phyloP scores from a whole-genome alignment of 2,329 filamentous ascomycete species.

The Penicillium olsonii region DNA sequence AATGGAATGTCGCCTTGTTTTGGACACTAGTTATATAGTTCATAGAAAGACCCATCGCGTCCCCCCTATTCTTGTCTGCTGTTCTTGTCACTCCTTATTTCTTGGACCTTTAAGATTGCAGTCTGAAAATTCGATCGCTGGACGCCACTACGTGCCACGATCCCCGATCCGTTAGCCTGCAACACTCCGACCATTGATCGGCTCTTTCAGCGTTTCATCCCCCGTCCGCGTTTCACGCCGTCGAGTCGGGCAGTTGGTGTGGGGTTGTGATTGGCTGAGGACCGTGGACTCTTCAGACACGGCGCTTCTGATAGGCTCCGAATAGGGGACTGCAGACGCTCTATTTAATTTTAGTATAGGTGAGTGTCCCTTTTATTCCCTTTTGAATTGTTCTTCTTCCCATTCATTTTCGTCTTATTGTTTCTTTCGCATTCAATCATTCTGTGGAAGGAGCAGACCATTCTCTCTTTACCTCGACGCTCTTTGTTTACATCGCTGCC shows the following conservation, averaged over 20 bases:
- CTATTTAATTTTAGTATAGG: neutral
- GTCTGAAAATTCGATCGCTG: neutral
- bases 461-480: conserved; percentile 13
- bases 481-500: conserved; percentile 11
- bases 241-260: conserved; percentile 5
- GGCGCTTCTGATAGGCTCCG: conserved; percentile 17
- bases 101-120: neutral
- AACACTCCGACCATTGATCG: conserved; percentile 19
- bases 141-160: neutral
- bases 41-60: conserved; percentile 14
- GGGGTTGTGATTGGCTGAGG: conserved; percentile 21
- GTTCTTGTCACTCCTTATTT: neutral
- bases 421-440: conserved; percentile 10
- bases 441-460: conserved; percentile 11
- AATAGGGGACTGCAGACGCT: conserved; percentile 1
- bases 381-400: conserved; percentile 7
- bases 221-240: conserved; percentile 23
- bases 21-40: conserved; percentile 22
- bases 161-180: conserved; percentile 15
- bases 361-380: neutral
- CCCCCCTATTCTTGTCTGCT: neutral
- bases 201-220: conserved; percentile 23
- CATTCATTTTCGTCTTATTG: conserved; percentile 11
- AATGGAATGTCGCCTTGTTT: conserved; percentile 23
- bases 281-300: conserved; percentile 12